Base-by-base conservation (phyloP, 805 yeast genomes). In the Kurtzmaniella fragi region DNA sequence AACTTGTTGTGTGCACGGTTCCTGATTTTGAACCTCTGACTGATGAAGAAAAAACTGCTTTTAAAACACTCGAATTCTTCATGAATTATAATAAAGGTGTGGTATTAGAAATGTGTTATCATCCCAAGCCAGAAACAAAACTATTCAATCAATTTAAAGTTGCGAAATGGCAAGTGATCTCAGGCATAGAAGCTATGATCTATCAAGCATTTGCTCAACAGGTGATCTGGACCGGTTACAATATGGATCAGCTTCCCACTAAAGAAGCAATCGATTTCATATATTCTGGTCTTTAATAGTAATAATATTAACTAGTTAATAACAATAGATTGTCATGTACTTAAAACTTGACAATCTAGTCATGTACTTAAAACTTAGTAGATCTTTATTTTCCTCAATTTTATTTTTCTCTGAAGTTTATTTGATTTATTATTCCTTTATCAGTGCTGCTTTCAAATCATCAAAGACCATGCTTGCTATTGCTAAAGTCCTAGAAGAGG, bases 41-140 rank as follows among this genome's bases (percentile, higher is more conserved):
- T 10, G 35, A 31, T 1, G 52, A 51, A 28, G 66, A 61, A 41
- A 42, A 37, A 10, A 30, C 13, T 25, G 65, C 64, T 14, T 47
- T 52, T 17, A 37, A 42, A 10, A 59, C 59, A 1, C 48, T 61
- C 4, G 53, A 52, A 13, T 59, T 57, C 0, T 56, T 61, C 37
- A 49, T 59, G 30, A 41, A 50, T n/a, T 30, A 42, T 2, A 42
- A 42, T 3, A 42, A 44, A 10, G 42, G 44, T 23, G 45, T 46
- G n/a, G 62, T 60, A 14, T 42, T 61, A 14, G 66, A 61, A 39
- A 61, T 61, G 66, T 61, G 66, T 41, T 61, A 61, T 49, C 56
- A 61, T 34, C 66, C 66, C 2, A 47, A 42, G 14, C 51, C 53
- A n/a, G 32, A 34, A 6, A 61, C 64, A 5, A 37, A 50, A 17